Evolutionary conservation across 2,329 filamentous ascomycete genomes (phyloP), one percentile per base, ranked within the genome.

Genomic region (Sporothrix pseudoabietina): DNA sequence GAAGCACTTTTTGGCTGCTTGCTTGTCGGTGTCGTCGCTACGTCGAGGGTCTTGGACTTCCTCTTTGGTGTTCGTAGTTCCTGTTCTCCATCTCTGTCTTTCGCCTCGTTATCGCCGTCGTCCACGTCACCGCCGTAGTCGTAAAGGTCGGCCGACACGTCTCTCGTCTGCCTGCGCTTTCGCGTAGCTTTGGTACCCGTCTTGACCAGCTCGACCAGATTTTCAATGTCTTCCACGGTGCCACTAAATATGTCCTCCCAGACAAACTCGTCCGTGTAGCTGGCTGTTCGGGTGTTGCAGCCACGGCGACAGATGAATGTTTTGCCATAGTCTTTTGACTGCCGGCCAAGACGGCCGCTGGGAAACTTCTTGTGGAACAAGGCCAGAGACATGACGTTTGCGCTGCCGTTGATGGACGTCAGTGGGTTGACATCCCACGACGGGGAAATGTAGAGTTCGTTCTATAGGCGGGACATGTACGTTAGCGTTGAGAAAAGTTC

Each of bases 361-460:
- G 96, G 94, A 78, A 94, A 94, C 75, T 85, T 86, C 19, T 87
- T 82, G 52, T 87, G 84, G 80, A 95, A 98, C 0, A 83, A 84
- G 9, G 89, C 85, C 35, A 87, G 85, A 0, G 95, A 98, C 81
- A 96, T 86, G 57, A 99, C 87, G 19, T 84, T 89, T 0, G 94
- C 96, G 77, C 92, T 97, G 70, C 94, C 95, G 79, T 96, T 97
- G 82, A 99, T 97, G 0, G 94, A 95, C 0, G 88, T 89, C 35
- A 99, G 84, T 8, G 95, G 90, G 79, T 98, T 98, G 73, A 92
- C 84, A 79, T 99, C 97, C 82, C 92, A 96, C 30, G 93, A 91
- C 0, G 93, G 88, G 0, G 94, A 97, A 72, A 98, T 90, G 79
- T 98, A 99, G 16, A 98, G 86, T 81, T 99, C 96, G 79, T 97